Evolutionary conservation across 2,329 filamentous ascomycete species (phyloP).

Genomic region (Pseudogymnoascus sp.): DNA sequence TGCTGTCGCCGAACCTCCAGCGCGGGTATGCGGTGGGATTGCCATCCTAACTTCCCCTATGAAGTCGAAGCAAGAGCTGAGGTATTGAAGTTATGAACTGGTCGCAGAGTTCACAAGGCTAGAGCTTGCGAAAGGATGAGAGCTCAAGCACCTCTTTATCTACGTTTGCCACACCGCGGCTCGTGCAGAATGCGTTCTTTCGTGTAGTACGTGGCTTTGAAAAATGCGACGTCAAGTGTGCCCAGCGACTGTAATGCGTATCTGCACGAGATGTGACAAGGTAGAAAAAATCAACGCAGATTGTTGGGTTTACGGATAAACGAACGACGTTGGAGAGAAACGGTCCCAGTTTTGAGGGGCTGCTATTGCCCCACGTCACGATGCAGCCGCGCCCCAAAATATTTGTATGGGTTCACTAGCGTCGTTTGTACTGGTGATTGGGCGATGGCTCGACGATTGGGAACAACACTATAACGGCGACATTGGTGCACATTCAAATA

Average conservation of each 20-base stretch:
- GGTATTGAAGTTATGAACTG: background rate
- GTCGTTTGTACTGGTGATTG: background rate
- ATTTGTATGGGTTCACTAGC: slow-evolving; percentile 7
- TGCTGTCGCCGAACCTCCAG: background rate
- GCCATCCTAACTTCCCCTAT: background rate
- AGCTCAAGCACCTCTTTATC: background rate
- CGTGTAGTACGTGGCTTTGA: background rate
- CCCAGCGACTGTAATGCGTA: background rate
- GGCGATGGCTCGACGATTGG: background rate
- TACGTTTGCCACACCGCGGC: background rate
- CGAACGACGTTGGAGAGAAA: background rate
- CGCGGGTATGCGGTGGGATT: background rate
- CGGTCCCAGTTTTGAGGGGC: background rate
- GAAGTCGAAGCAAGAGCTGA: background rate
- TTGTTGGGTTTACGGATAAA: background rate
- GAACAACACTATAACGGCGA: background rate
- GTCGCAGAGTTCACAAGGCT: background rate
- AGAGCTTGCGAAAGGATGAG: background rate
- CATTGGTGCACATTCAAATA: slow-evolving; percentile 1
- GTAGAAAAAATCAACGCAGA: background rate
- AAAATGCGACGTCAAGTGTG: background rate
- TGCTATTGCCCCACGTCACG: slow-evolving; percentile 4
- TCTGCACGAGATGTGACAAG: background rate
- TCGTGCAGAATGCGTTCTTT: background rate
- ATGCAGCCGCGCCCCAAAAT: background rate